Evolutionary conservation across 371 early-diverging fungal species (phyloP).

Genomic region (Rhizopus arrhizus): DNA sequence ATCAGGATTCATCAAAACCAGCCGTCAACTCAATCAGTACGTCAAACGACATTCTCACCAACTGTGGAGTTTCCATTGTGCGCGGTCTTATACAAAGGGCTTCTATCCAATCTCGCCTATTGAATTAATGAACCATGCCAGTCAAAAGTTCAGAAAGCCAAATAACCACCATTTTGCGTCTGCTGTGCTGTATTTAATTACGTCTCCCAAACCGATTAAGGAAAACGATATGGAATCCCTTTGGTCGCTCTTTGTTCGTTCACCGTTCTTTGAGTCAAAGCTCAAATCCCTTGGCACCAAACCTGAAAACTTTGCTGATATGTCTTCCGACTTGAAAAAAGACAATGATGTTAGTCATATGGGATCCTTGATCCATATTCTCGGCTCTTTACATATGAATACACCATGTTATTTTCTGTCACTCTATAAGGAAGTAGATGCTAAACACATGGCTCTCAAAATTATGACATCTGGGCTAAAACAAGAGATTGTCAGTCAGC

Average conservation of each 20-base stretch:
- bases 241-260: conserved; percentile 1
- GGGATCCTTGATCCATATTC: not conserved
- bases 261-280: conserved; percentile 3
- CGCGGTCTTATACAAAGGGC: not conserved
- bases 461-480: not conserved
- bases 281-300: not conserved
- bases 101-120: conserved; percentile 1
- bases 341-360: not conserved
- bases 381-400: not conserved
- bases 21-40: not conserved
- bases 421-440: not conserved
- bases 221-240: not conserved
- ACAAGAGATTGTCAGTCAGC: not conserved
- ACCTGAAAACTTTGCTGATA: not conserved
- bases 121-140: not conserved
- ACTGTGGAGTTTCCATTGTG: conserved; percentile 2
- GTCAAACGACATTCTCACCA: conserved; percentile 1
- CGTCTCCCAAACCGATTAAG: conserved; percentile 4
- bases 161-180: not conserved
- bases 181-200: not conserved
- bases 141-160: not conserved
- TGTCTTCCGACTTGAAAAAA: not conserved
- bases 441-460: conserved; percentile 1
- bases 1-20: not conserved
- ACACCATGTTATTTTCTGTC: conserved; percentile 5